Evolutionary conservation across 371 early-diverging fungal species (phyloP).

Genomic region (Syncephalis fuscata): DNA sequence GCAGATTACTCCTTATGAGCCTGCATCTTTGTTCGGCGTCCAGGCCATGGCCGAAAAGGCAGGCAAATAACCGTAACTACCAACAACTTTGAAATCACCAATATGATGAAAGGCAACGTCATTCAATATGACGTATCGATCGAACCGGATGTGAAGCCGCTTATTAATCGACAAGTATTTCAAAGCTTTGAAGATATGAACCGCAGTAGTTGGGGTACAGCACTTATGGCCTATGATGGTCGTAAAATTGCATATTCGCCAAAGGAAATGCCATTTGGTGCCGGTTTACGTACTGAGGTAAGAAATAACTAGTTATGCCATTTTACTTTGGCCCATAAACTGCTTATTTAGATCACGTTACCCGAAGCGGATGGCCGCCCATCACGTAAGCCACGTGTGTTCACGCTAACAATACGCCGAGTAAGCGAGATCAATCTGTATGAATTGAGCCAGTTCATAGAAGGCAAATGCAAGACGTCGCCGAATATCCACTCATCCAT

Average conservation of each 20-base stretch:
- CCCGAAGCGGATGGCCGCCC: slow-evolving; percentile 19
- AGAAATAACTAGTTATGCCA: slow-evolving; percentile 1
- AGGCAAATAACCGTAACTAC: slow-evolving; percentile 5
- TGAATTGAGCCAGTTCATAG: slow-evolving; percentile 27
- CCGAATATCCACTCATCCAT: slow-evolving; percentile 35
- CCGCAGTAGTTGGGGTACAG: slow-evolving; percentile 8
- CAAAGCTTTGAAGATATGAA: slow-evolving; percentile 16
- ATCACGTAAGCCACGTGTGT: slow-evolving; percentile 11
- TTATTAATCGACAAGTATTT: slow-evolving; percentile 26
- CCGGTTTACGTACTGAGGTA: slow-evolving; percentile 1
- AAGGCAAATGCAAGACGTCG: slow-evolving; percentile 17
- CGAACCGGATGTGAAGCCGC: slow-evolving; percentile 19
- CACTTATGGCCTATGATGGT: slow-evolving; percentile 26
- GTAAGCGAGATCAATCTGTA: slow-evolving; percentile 34
- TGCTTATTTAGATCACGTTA: slow-evolving; percentile 24
- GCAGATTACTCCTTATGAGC: too few species aligned
- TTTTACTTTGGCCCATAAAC: background rate
- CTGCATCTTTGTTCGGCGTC: slow-evolving; percentile 2
- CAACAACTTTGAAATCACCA: slow-evolving; percentile 14
- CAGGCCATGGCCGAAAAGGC: slow-evolving; percentile 9
- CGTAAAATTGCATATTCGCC: slow-evolving; percentile 35
- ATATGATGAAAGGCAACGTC: slow-evolving; percentile 10
- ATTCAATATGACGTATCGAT: slow-evolving; percentile 20
- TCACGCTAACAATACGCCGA: slow-evolving; percentile 32
- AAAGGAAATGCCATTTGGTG: slow-evolving; percentile 20